These are phyloP conservation scores for Stagonosporopsis chrysanthemi DNA, from an alignment of 2,329 filamentous ascomycete species.

Conservation along the genomic window DNA sequence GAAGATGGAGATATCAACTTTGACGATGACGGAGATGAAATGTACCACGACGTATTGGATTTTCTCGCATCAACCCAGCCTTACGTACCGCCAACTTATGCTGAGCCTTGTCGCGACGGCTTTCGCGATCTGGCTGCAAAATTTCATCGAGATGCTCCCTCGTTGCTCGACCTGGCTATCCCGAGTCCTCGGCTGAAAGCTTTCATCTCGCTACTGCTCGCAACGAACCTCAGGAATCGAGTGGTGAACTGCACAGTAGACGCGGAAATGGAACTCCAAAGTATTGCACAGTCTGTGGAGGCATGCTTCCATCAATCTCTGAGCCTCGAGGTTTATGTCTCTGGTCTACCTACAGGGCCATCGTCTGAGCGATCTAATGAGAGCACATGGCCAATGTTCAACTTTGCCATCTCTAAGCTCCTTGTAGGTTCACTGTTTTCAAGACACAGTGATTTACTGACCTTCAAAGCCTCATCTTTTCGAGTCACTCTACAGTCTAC, in stretches of 20 bases:
- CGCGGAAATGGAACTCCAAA: neutral
- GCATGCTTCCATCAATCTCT: neutral
- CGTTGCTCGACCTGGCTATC: neutral
- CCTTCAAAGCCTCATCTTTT: conserved; percentile 4
- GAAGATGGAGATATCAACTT: neutral
- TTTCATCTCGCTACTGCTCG: conserved; percentile 1
- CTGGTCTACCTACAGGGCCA: neutral
- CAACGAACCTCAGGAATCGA: neutral
- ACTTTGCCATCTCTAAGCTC: neutral
- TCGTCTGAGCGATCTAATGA: neutral
- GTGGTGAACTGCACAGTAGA: neutral
- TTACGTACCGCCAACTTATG: neutral
- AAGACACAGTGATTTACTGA: neutral
- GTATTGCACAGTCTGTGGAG: neutral
- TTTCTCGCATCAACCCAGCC: conserved; percentile 1
- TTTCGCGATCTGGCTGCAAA: neutral
- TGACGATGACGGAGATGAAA: conserved; percentile 3
- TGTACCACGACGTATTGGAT: conserved; percentile 5
- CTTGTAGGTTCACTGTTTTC: neutral
- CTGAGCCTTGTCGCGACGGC: neutral
- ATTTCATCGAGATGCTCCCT: neutral
- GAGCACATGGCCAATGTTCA: conserved; percentile 2
- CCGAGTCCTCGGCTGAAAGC: neutral
- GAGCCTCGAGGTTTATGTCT: neutral
- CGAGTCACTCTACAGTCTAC: conserved; percentile 1